phyloP scores from a whole-genome alignment of 2,329 filamentous ascomycete genomes.

The Fusarium algeriense region DNA sequence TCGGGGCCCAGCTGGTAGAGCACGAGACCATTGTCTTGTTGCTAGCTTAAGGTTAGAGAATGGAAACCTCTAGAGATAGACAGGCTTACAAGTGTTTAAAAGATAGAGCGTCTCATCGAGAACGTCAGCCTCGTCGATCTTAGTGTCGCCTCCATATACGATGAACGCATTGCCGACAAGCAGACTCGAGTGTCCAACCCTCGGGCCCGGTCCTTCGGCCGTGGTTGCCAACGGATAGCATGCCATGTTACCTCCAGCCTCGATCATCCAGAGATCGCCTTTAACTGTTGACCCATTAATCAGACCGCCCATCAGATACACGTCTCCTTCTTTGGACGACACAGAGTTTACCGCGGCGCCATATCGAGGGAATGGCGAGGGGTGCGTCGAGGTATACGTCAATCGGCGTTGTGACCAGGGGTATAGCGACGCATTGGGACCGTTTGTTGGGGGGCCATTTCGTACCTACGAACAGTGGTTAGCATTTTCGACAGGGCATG shows the following conservation, averaged over 20 bases:
- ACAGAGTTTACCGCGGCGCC: conserved; percentile 94
- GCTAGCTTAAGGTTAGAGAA: conserved; percentile 65
- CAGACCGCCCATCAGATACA: conserved; percentile 97
- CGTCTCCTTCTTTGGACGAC: conserved; percentile 94
- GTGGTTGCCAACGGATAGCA: conserved; percentile 94
- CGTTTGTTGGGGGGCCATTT: conserved; percentile 63
- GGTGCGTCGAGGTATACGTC: conserved; percentile 84
- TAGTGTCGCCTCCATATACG: conserved; percentile 98
- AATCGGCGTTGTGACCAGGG: conserved; percentile 94
- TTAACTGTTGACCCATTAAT: conserved; percentile 97
- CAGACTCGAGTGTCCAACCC: conserved; percentile 93
- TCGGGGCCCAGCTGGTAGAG: conserved; percentile 85
- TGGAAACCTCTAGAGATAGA: neutral
- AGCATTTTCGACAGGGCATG: conserved; percentile 14
- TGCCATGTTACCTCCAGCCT: conserved; percentile 86
- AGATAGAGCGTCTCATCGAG: conserved; percentile 96
- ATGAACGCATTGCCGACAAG: conserved; percentile 99
- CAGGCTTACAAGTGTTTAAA: conserved; percentile 90
- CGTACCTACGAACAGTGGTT: conserved; percentile 59
- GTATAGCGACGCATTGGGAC: conserved; percentile 84
- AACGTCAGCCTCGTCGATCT: conserved; percentile 91
- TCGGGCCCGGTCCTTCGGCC: conserved; percentile 91
- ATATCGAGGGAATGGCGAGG: conserved; percentile 94
- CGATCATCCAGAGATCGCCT: conserved; percentile 97
- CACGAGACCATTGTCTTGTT: conserved; percentile 97